Conservation (phyloP, 2,329 filamentous ascomycete species). For the Bimuria novae-zelandiae region DNA sequence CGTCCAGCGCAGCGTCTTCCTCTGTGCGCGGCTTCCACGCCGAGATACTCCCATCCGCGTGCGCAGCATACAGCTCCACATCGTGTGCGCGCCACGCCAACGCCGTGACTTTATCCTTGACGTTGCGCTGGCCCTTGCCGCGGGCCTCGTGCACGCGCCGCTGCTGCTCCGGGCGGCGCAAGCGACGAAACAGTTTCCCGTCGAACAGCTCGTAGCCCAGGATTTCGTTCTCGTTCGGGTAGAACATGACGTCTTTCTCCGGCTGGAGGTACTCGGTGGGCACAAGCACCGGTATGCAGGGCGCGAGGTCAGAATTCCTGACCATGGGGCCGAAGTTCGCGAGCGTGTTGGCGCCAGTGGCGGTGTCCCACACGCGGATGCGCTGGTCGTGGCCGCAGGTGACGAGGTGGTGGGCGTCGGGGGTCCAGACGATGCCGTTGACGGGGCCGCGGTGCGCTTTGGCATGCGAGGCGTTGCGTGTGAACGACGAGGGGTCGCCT, state of each 20-base stretch:
- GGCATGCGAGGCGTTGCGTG: constrained; percentile 41
- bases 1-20: constrained; percentile 51
- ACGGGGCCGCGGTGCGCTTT: constrained; percentile 79
- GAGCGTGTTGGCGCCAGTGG: constrained; percentile 81
- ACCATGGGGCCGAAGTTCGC: constrained; percentile 84
- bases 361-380: constrained; percentile 85
- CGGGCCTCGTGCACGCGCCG: constrained; percentile 16
- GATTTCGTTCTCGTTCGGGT: constrained; percentile 76
- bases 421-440: constrained; percentile 84
- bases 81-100: constrained; percentile 75
- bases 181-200: constrained; percentile 71
- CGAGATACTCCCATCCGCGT: constrained; percentile 81
- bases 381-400: constrained; percentile 82
- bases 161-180: constrained; percentile 63
- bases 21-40: constrained; percentile 71
- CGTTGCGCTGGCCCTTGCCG: constrained; percentile 46
- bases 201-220: constrained; percentile 79
- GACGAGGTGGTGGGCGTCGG: constrained; percentile 75
- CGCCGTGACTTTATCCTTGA: constrained; percentile 64
- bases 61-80: constrained; percentile 79
- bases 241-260: constrained; percentile 72
- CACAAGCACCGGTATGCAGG: constrained; percentile 54
- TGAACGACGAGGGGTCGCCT: constrained; percentile 49
- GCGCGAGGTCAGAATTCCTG: constrained; percentile 63
- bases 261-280: constrained; percentile 63